Conservation (phyloP, 2,329 filamentous ascomycete species). For the Huntiella moniliformis region DNA sequence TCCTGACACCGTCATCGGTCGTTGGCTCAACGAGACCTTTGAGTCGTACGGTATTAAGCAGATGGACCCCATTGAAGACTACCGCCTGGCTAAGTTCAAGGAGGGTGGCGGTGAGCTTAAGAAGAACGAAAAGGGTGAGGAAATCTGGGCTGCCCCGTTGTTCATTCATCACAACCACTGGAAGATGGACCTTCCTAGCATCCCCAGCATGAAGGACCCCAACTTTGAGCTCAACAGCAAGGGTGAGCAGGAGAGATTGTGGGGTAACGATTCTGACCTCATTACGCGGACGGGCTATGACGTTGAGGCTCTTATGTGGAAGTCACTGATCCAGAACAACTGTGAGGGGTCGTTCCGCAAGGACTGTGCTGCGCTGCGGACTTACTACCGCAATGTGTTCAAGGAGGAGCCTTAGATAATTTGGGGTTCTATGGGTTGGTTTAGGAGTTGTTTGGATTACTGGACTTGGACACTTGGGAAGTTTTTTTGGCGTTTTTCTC, state of each 20-base stretch:
- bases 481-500: slow-evolving; percentile 1
- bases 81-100: slow-evolving; percentile 13
- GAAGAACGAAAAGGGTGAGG: slow-evolving; percentile 11
- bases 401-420: slow-evolving; percentile 5
- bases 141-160: slow-evolving; percentile 14
- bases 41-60: slow-evolving; percentile 17
- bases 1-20: slow-evolving; percentile 18
- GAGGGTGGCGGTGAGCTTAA: slow-evolving; percentile 9
- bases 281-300: slow-evolving; percentile 7
- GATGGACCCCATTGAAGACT: slow-evolving; percentile 18
- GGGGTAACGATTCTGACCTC: slow-evolving; percentile 4
- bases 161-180: slow-evolving; percentile 22
- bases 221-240: neutral
- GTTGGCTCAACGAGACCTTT: slow-evolving; percentile 16
- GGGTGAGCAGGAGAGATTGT: slow-evolving; percentile 6
- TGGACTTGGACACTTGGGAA: neutral
- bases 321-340: slow-evolving; percentile 5
- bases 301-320: slow-evolving; percentile 9
- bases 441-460: too few relatives aligned
- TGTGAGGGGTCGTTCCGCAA: slow-evolving; percentile 7
- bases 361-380: slow-evolving; percentile 7
- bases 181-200: slow-evolving; percentile 19
- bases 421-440: neutral
- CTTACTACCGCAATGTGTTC: slow-evolving; percentile 10
- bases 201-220: slow-evolving; percentile 11